phyloP scores from a whole-genome alignment of 2,329 filamentous ascomycete species.

The Xenoacremonium recifei region DNA sequence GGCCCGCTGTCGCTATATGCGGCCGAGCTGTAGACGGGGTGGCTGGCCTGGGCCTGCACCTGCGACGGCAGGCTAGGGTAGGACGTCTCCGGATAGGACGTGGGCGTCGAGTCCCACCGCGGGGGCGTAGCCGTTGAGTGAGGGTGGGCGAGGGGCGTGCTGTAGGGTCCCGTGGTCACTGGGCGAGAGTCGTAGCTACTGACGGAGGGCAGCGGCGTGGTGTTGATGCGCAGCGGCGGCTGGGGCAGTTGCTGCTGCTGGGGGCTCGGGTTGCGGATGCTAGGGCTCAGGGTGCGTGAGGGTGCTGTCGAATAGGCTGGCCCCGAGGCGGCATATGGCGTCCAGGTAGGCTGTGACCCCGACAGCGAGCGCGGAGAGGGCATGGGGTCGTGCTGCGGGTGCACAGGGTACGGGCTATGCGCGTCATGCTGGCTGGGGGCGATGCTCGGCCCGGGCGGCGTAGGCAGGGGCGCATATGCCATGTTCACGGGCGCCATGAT shows the following conservation, averaged over 20 bases:
- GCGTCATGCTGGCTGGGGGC: conserved; percentile 30
- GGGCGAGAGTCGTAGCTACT: conserved; percentile 38
- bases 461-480: conserved; percentile 45
- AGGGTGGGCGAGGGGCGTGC: conserved; percentile 39
- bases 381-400: conserved; percentile 46
- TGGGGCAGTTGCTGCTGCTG: conserved; percentile 23
- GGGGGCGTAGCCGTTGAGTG: conserved; percentile 36
- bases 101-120: conserved; percentile 41
- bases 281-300: conserved; percentile 42
- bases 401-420: conserved; percentile 38
- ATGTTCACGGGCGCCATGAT: conserved; percentile 40
- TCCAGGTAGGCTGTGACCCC: conserved; percentile 48
- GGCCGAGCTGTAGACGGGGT: conserved; percentile 40
- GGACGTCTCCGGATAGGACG: conserved; percentile 34
- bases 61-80: conserved; percentile 36
- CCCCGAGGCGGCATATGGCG: conserved; percentile 38
- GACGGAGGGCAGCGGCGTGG: conserved; percentile 37
- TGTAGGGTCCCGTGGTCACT: conserved; percentile 35
- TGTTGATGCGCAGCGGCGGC: conserved; percentile 36
- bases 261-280: conserved; percentile 33
- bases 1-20: conserved; percentile 43
- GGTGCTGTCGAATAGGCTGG: conserved; percentile 32
- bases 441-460: conserved; percentile 41
- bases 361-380: conserved; percentile 53
- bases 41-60: conserved; percentile 24